Percentiles rank a stretch among this genome's conserved stretches.
phyloP scores from a whole-genome alignment of 345 rosid species.

The Citrus maxima region DNA sequence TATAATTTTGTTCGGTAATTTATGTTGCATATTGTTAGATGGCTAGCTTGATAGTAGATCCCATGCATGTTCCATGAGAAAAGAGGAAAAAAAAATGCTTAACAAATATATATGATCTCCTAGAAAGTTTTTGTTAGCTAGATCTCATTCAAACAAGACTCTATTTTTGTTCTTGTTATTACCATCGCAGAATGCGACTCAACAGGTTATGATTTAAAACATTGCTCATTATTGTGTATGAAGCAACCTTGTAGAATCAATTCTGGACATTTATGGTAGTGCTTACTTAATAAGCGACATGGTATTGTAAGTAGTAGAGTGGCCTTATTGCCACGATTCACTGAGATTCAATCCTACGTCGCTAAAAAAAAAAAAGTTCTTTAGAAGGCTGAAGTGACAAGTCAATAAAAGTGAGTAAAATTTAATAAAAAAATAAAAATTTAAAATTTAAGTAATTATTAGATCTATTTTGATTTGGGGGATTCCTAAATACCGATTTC shows the following conservation, averaged over 20 bases:
- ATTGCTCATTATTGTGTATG: no score
- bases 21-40: not conserved
- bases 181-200: no score
- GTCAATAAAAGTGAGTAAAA: fast-evolving
- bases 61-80: not conserved
- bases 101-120: not conserved
- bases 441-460: no score
- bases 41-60: no score
- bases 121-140: not conserved
- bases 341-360: fast-evolving
- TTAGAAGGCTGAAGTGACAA: fast-evolving
- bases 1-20: not conserved
- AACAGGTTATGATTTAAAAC: no score
- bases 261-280: no score
- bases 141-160: not conserved
- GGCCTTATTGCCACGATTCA: fast-evolving
- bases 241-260: no score
- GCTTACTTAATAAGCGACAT: fast-evolving
- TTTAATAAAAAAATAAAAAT: no score
- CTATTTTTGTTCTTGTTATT: no score
- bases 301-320: no score
- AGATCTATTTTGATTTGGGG: fast-evolving
- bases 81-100: not conserved
- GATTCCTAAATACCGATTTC: no score
- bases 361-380: fast-evolving